Evolutionary conservation across 768 basidiomycete species (phyloP).

Genomic region (Russula sp.): DNA sequence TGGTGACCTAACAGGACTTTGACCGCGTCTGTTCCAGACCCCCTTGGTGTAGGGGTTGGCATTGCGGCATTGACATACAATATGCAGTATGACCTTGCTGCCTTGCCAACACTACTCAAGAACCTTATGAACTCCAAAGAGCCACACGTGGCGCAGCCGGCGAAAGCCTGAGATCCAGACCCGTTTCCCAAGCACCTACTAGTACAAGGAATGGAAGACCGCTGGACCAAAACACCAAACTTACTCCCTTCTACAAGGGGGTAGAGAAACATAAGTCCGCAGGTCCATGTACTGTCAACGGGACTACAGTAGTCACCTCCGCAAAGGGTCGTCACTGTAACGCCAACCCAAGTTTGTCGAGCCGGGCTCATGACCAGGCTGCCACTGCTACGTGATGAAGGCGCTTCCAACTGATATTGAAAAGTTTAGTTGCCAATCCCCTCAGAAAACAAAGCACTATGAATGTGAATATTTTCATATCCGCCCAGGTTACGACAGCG

Average conservation of each 20-base stretch:
- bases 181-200: neutral
- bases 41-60: too few relatives aligned
- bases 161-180: neutral
- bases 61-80: too few relatives aligned
- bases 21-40: too few relatives aligned
- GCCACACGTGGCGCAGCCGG: neutral
- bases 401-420: neutral
- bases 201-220: neutral
- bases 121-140: neutral
- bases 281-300: neutral
- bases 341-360: neutral
- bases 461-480: slow-evolving; percentile 9
- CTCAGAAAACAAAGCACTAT: neutral
- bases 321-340: neutral
- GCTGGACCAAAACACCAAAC: neutral
- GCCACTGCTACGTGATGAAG: neutral
- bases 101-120: neutral
- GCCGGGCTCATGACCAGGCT: neutral
- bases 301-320: neutral
- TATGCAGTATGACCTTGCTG: too few relatives aligned
- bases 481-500: slow-evolving; percentile 2
- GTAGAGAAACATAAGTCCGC: neutral
- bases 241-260: neutral
- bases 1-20: too few relatives aligned
- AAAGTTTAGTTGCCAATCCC: too few relatives aligned